These are phyloP conservation scores for Neospermospora avenae DNA, from an alignment of 2,329 filamentous ascomycete species.

Conservation along the genomic window DNA sequence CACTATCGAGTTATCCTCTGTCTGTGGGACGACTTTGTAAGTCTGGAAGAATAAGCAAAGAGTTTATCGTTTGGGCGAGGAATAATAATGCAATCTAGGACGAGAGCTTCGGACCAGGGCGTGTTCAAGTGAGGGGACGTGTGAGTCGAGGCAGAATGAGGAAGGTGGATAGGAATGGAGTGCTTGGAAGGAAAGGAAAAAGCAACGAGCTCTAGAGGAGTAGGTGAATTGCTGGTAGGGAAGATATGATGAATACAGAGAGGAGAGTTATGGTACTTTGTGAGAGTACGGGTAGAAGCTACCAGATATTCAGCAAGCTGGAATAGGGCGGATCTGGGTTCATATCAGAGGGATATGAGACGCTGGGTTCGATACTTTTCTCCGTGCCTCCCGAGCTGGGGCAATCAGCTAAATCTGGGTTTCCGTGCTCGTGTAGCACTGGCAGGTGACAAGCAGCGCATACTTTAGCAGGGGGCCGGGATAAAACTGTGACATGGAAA, in stretches of 20 bases:
- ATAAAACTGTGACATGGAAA: background rate
- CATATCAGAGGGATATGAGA: conserved; percentile 6
- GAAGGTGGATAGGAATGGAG: background rate
- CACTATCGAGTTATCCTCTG: background rate
- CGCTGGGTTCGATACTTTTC: conserved; percentile 1
- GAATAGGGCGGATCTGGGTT: background rate
- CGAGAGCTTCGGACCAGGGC: too few species aligned
- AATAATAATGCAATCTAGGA: too few species aligned
- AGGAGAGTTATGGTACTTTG: background rate
- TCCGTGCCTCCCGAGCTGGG: conserved; percentile 4
- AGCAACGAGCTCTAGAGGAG: background rate
- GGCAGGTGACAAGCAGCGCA: background rate
- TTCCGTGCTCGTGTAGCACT: background rate
- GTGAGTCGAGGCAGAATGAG: too few species aligned
- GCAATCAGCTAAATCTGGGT: conserved; percentile 10
- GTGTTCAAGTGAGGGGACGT: too few species aligned
- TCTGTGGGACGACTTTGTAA: background rate
- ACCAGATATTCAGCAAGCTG: too few species aligned
- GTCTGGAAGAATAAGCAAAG: background rate
- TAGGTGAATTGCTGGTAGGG: background rate
- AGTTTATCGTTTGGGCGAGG: background rate
- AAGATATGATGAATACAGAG: background rate
- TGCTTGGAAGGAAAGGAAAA: background rate
- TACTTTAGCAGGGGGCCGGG: background rate
- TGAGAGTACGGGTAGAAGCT: background rate